Conservation (phyloP, 2,329 filamentous ascomycete genomes). For the Xylariomycetidae sp. region DNA sequence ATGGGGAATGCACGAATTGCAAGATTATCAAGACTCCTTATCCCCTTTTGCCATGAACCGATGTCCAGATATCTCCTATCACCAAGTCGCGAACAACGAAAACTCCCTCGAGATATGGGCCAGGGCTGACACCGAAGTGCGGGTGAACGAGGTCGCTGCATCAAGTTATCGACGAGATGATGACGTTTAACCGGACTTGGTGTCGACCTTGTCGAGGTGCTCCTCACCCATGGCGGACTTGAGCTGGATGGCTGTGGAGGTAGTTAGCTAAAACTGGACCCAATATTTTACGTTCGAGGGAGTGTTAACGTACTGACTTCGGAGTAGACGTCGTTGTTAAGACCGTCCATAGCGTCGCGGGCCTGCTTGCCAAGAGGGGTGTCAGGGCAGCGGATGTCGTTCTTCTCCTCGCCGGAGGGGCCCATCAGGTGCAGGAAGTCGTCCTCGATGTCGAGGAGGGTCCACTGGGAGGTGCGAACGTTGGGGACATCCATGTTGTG, state of each 20-base stretch:
- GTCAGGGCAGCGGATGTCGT: constrained; percentile 91
- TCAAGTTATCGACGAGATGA: background rate
- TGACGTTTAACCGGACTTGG: background rate
- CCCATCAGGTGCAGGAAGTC: constrained; percentile 92
- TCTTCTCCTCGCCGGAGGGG: constrained; percentile 80
- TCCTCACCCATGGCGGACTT: constrained; percentile 97
- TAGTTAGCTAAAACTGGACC: no score
- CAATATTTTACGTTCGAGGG: no score
- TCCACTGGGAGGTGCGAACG: constrained; percentile 95
- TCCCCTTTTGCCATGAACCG: no score
- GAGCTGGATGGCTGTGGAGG: constrained; percentile 87
- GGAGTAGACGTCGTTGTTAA: no score
- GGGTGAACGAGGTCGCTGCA: no score
- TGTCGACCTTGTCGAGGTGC: constrained; percentile 87
- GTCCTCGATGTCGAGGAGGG: constrained; percentile 91
- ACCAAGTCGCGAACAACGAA: no score
- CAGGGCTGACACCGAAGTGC: no score
- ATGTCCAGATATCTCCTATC: no score
- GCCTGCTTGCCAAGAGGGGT: constrained; percentile 87
- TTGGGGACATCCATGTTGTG: constrained; percentile 97
- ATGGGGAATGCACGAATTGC: no score
- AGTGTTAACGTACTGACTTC: constrained; percentile 70
- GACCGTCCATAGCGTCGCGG: constrained; percentile 70
- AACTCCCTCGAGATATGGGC: no score
- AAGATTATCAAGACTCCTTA: no score